Evolutionary conservation across 306 rosid species (phyloP), one percentile per base, ranked within the genome.

Genomic region (Pyrus pyrifolia): DNA sequence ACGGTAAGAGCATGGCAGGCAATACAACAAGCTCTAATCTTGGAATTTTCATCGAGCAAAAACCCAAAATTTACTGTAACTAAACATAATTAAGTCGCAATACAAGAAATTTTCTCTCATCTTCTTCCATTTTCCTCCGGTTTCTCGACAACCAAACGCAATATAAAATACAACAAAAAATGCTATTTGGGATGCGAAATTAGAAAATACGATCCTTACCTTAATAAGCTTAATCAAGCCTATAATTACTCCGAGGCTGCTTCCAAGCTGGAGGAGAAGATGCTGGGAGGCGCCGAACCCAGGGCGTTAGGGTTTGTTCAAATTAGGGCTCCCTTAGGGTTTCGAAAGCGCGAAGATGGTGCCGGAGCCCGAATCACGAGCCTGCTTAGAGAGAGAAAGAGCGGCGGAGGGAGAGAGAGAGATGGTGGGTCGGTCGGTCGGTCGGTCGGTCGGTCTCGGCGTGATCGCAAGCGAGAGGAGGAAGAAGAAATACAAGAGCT

Each of bases 291-390:
- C 31, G 65, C 19, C 38, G 71, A 70, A 81, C 44, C 67, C 81
- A 14, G 81, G 27, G 83, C 62, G 81, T 78, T 82, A 84, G 88
- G 90, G 82, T 75, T 86, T 71, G 70, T 70, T 72, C 2, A 67
- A 23, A 30, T 75, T 75, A 67, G 57, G 70, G 74, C 13, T 38
- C 44, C 23, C 17, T 49, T 38, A 57, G 76, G 71, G 76, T 49
- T 21, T 40, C 9, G 27, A 61, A n/a, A 23, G 46, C 46, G 70
- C 21, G 23, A 59, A 52, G 57, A 60, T 53, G 68, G 60, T 66
- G 80, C 53, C 78, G 35, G 79, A 73, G 80, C 70, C 46, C 69
- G 42, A 76, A 81, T 64, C 81, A 57, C 70, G 70, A 76, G 31
- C 21, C 21, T 4, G 62, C 21, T 42, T 49, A 57, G 79, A 73